These are phyloP conservation scores for Arabidopsis suecica DNA, from an alignment of 345 rosid species.

Conservation along the genomic window DNA sequence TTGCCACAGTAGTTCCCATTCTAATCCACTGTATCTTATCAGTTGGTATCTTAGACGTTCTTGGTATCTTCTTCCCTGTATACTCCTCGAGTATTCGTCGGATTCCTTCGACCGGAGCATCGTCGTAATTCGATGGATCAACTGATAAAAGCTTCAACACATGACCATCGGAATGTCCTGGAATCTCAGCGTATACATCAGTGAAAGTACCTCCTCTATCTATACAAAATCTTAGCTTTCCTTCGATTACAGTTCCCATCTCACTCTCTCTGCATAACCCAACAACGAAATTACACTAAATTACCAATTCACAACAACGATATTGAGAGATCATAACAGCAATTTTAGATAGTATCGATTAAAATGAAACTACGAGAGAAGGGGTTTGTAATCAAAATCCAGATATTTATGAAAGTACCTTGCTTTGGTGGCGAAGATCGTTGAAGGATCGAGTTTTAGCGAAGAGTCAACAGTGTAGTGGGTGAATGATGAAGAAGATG, in stretches of 20 bases:
- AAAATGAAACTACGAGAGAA: conserved; percentile 13
- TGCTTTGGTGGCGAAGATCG: not conserved
- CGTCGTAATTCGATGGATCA: conserved; percentile 92
- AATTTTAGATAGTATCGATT: not conserved
- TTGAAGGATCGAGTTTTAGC: conserved; percentile 2
- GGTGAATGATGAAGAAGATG: not conserved
- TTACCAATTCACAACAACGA: not conserved
- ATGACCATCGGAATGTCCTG: conserved; percentile 70
- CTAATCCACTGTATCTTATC: conserved; percentile 95
- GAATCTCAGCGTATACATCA: conserved; percentile 95
- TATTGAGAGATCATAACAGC: not conserved
- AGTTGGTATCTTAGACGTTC: conserved; percentile 77
- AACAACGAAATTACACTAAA: conserved; percentile 18
- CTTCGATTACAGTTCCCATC: conserved; percentile 60
- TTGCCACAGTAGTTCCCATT: conserved; percentile 98
- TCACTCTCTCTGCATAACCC: conserved; percentile 17
- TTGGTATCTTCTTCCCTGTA: conserved; percentile 66
- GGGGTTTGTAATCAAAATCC: not conserved
- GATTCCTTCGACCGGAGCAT: conserved; percentile 96
- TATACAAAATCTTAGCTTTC: conserved; percentile 80
- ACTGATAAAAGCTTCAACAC: conserved; percentile 91
- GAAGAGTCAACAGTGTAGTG: conserved; percentile 33
- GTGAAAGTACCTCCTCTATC: conserved; percentile 98
- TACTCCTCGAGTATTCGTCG: conserved; percentile 88
- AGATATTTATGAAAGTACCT: conserved; percentile 4